These are phyloP conservation scores for Lycium barbarum DNA, from an alignment of 257 asterid genomes.

Conservation along the genomic window DNA sequence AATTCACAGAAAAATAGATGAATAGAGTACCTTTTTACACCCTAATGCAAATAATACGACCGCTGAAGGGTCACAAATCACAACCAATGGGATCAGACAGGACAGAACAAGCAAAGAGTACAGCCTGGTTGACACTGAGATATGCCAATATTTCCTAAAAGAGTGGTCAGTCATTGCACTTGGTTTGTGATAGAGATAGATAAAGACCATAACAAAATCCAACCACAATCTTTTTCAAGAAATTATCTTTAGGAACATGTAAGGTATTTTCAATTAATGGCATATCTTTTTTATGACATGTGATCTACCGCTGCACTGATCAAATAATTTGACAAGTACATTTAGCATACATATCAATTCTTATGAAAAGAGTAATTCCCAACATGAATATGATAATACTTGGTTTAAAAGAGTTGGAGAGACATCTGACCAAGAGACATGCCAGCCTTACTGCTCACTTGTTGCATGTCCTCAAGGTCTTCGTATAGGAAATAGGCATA, in stretches of 20 bases:
- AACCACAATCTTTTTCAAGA: not conserved
- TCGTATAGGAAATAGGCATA: not conserved
- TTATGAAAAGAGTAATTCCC: not conserved
- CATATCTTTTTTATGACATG: not conserved
- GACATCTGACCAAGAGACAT: not conserved
- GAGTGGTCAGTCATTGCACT: not conserved
- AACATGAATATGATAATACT: not conserved
- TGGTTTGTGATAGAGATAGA: constrained; percentile 4
- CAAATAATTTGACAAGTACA: not conserved
- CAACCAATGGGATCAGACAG: not conserved
- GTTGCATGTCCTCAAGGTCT: constrained; percentile 24
- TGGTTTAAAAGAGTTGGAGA: constrained; percentile 15
- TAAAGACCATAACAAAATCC: not conserved
- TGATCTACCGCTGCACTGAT: not conserved
- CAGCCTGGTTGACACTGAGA: not conserved
- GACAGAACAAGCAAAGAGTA: not conserved
- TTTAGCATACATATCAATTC: constrained; percentile 18
- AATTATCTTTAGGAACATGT: not conserved
- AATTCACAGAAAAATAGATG: not conserved
- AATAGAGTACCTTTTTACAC: constrained; percentile 14
- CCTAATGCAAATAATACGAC: constrained; percentile 15
- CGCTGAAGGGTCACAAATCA: not conserved
- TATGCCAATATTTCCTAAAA: not conserved
- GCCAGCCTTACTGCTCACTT: not conserved
- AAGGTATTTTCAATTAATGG: not conserved